Percentiles rank a stretch among this genome's conserved stretches.
Conservation (phyloP, 1,284 basidiomycete genomes). For the Laetiporus sulphureus region DNA sequence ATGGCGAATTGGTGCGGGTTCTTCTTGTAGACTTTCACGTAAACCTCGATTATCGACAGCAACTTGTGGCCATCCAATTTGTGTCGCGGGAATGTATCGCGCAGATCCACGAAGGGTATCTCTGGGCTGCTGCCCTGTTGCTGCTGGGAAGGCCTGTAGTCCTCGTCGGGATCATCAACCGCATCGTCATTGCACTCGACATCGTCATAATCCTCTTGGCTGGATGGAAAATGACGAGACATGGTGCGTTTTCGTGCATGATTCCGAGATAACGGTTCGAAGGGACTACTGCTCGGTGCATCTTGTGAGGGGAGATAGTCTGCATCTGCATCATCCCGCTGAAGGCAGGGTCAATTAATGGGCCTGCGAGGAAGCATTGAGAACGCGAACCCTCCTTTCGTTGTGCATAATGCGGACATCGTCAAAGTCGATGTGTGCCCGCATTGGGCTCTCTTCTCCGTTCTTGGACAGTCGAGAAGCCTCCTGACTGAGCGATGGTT, state of each 20-base stretch:
- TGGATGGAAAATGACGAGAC: no score
- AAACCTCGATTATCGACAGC: neutral
- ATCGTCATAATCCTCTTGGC: neutral
- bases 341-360: no score
- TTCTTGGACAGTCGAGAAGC: neutral
- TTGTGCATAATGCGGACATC: neutral
- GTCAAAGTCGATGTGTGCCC: neutral
- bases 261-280: no score
- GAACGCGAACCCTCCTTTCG: conserved; percentile 1
- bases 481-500: conserved; percentile 1
- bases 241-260: no score
- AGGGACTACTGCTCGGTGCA: no score
- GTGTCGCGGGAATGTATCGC: neutral
- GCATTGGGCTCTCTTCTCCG: neutral
- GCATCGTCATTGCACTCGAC: neutral
- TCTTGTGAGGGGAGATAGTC: neutral
- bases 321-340: conserved; percentile 2
- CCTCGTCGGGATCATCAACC: no score
- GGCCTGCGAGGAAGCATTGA: no score
- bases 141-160: neutral
- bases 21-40: no score
- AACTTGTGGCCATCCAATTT: conserved; percentile 1
- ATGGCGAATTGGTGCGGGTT: no score
- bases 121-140: no score
- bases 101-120: neutral